phyloP scores from a whole-genome alignment of 208 protist species.

The Plasmodiophora brassicae region DNA sequence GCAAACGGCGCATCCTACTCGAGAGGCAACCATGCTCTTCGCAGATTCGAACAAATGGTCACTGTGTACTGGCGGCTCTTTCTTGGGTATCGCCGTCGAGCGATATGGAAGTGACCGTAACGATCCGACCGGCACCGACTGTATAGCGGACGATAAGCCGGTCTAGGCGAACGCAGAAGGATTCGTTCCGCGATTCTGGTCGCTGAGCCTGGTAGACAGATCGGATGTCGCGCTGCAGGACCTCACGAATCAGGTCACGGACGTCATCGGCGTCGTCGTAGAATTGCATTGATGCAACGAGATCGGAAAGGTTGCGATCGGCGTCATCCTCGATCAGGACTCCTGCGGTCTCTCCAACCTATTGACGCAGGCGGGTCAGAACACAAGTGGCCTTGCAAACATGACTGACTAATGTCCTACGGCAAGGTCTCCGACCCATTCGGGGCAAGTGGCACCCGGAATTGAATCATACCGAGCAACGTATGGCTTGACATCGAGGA shows the following conservation, averaged over 20 bases:
- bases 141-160: background rate
- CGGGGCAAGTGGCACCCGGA: background rate
- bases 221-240: background rate
- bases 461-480: background rate
- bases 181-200: background rate
- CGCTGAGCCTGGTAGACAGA: background rate
- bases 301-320: background rate
- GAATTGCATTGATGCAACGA: background rate
- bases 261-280: background rate
- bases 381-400: background rate
- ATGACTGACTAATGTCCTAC: background rate
- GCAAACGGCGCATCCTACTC: too few species aligned
- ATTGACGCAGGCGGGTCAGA: too few species aligned
- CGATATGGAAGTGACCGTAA: too few species aligned
- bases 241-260: background rate
- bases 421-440: background rate
- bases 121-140: too few species aligned
- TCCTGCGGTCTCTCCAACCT: too few species aligned
- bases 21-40: too few species aligned
- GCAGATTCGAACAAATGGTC: too few species aligned
- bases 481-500: constrained; percentile 37
- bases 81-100: too few species aligned
- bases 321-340: too few species aligned
- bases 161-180: background rate
- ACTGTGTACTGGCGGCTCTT: too few species aligned